phyloP scores from a whole-genome alignment of 2,329 filamentous ascomycete genomes.

The Harringtonia aguacate region DNA sequence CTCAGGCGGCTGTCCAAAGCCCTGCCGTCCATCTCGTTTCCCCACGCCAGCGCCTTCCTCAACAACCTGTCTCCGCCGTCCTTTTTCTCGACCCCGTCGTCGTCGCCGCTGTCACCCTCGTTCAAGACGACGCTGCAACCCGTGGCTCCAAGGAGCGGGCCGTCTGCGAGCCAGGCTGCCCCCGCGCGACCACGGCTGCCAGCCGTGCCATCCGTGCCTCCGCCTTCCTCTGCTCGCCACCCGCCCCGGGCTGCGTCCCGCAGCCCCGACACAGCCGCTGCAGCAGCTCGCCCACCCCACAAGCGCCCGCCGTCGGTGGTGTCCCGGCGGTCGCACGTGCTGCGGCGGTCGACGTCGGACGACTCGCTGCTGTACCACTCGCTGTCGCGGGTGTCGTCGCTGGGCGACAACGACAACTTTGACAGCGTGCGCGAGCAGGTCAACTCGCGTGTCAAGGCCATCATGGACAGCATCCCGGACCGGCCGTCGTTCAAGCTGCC shows the following conservation, averaged over 20 bases:
- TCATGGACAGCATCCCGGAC: conserved; percentile 79
- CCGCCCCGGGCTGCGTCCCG: too few relatives aligned
- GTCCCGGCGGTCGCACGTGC: conserved; percentile 19
- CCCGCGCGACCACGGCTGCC: neutral
- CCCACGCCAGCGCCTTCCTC: conserved; percentile 24
- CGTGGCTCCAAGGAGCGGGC: too few relatives aligned
- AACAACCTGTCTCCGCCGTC: conserved; percentile 23
- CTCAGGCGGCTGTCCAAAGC: conserved; percentile 46
- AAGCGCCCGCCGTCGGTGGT: conserved; percentile 13
- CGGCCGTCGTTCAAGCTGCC: conserved; percentile 63
- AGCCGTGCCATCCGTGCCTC: neutral
- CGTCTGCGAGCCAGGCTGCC: neutral
- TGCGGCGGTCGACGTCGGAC: conserved; percentile 61
- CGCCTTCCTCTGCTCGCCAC: too few relatives aligned
- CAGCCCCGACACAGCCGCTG: too few relatives aligned
- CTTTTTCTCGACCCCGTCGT: conserved; percentile 25
- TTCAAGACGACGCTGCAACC: conserved; percentile 8
- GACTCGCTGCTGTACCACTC: conserved; percentile 68
- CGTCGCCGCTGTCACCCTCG: conserved; percentile 14
- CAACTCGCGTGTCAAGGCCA: conserved; percentile 81
- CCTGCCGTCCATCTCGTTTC: conserved; percentile 43
- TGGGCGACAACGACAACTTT: conserved; percentile 76
- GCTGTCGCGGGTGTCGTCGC: conserved; percentile 67
- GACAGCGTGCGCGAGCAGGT: conserved; percentile 72
- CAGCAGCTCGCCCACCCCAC: too few relatives aligned